Base-by-base conservation (phyloP, 352 stramenopile genomes). In the Phytopythium ostracodes region DNA sequence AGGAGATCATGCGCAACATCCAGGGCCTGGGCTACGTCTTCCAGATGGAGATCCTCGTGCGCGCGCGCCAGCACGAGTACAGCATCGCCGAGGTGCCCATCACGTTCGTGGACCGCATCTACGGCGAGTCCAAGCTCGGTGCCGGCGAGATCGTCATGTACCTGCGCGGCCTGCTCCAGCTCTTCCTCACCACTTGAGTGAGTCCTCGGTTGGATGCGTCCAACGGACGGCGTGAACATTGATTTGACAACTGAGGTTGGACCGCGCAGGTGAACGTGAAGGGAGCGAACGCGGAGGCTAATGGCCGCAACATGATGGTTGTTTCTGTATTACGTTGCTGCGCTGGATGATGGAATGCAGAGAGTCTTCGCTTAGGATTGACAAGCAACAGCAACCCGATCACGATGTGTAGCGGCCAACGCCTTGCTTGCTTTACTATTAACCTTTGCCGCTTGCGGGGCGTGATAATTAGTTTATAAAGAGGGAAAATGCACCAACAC, bases 11-110 rank as follows among this genome's bases (percentile, higher is more conserved):
- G 76, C 79, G 68, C 52, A 71, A 72, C n/a, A 92, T 95, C 62
- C 75, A 93, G 61, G 82, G 79, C 5, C 75, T 91, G 27, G 97
- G 96, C 36, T 99, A 99, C 81, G 96, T 98, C 22, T 99, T 99
- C 79, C 97, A 99, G 78, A 99, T 99, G 97, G 97, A 99, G 73
- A 98, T 99, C 64, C 88, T 99, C 53, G 93, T 99, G 47, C 84
- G 96, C 53, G 94, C 96, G n/a, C 87, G 91, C 54, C 82, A 97
- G 59, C 82, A 84, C 60, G 78, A 92, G 25, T 98, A 97, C 74
- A 84, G 70, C 31, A 96, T 99, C 62, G 89, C 72, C 38, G 97
- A 99, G 72, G 94, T 99, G 31, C 95, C 95, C 0, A 99, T 99
- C 71, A 96, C 89, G 22, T 99, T 99, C 72, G 97, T 99, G 9